Conservation (phyloP, 139 green algal species). For the Gonium pectorale region DNA sequence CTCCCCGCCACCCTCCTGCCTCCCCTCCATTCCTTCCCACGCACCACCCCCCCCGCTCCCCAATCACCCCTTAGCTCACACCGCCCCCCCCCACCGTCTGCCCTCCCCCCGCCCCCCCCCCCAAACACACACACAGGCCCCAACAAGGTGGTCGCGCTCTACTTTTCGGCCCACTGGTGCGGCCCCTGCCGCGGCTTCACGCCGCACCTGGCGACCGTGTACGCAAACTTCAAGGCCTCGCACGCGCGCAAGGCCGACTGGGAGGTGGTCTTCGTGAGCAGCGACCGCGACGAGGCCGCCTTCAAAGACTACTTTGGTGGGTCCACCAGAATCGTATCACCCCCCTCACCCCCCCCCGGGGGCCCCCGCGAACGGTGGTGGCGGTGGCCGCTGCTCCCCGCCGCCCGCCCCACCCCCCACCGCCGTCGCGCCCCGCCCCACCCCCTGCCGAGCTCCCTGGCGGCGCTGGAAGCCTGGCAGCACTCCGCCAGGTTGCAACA, state of each 20-base stretch:
- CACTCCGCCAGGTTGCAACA: too few species aligned
- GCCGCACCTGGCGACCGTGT: constrained; percentile 23
- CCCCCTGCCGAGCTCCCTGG: too few species aligned
- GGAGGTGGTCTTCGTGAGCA: constrained; percentile 39
- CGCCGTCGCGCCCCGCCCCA: too few species aligned
- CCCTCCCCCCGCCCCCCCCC: not conserved
- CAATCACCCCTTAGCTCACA: not conserved
- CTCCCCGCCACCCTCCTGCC: too few species aligned
- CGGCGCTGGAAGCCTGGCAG: too few species aligned
- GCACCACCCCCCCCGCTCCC: not conserved
- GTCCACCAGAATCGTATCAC: too few species aligned
- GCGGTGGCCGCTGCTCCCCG: too few species aligned
- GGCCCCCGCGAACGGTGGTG: too few species aligned
- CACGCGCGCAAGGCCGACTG: constrained; percentile 2
- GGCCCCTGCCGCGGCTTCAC: constrained; percentile 46
- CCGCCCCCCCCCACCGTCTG: not conserved
- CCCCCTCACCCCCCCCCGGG: too few species aligned
- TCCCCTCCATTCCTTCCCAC: too few species aligned
- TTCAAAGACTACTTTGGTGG: constrained; percentile 44
- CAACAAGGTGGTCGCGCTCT: constrained; percentile 27
- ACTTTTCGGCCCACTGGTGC: constrained; percentile 52
- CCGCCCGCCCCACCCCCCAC: too few species aligned
- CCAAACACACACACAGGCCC: constrained; percentile 9
- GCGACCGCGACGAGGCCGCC: constrained; percentile 30
- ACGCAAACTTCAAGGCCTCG: constrained; percentile 32